Conservation (phyloP, 73 alveolate species). For the Durusdinium trenchii region DNA sequence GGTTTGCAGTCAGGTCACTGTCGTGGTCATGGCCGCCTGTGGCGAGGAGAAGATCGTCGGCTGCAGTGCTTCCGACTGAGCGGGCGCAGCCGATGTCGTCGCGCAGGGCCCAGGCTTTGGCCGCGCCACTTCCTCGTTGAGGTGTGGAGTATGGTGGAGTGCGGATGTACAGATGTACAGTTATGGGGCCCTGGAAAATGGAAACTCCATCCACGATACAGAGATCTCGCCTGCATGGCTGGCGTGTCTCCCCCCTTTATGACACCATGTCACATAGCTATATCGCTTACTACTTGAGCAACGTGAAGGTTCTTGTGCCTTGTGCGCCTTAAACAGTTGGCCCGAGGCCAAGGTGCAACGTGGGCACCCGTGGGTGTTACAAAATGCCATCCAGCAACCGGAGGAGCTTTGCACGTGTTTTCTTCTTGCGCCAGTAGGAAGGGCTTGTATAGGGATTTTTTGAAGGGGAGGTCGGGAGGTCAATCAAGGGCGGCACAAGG, state of each 20-base stretch:
- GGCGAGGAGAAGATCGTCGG: constrained; percentile 84
- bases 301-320: background rate
- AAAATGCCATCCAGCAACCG: constrained; percentile 67
- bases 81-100: background rate
- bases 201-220: background rate
- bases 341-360: constrained; percentile 67
- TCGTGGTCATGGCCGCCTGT: constrained; percentile 87
- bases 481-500: no score
- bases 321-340: background rate
- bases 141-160: no score
- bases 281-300: background rate
- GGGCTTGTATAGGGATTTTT: background rate
- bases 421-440: background rate
- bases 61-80: constrained; percentile 51
- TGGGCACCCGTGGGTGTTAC: constrained; percentile 70
- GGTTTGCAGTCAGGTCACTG: no score
- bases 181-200: background rate
- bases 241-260: background rate
- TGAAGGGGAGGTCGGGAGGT: background rate
- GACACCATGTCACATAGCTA: background rate
- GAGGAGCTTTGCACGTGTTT: background rate
- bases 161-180: constrained; percentile 44
- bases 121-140: no score
- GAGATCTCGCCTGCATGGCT: no score
- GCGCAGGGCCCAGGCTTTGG: background rate